A percentile compares a stretch with the other conserved stretches of the same genome.
phyloP scores from a whole-genome alignment of 2,329 filamentous ascomycete genomes.

The Coniochaeta sp. region DNA sequence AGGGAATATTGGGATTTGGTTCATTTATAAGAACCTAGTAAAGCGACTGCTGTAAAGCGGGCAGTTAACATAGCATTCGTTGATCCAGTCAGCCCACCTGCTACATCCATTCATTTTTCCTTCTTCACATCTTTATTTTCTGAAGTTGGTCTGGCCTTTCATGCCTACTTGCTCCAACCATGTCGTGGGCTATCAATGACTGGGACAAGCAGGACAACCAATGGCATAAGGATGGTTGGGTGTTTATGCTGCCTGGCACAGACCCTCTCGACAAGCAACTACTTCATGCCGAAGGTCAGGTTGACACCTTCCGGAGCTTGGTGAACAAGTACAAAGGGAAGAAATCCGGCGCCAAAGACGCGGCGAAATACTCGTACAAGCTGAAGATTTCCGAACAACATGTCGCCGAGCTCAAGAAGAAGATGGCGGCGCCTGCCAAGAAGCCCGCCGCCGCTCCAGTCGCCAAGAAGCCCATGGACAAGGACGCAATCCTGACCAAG shows the following conservation, averaged over 20 bases:
- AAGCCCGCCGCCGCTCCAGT: too few relatives aligned
- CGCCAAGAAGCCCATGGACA: not conserved
- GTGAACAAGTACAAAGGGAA: not conserved
- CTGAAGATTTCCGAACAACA: not conserved
- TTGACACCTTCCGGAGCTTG: not conserved
- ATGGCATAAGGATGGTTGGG: not conserved
- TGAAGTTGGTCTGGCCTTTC: not conserved
- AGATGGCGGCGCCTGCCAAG: not conserved
- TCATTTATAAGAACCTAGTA: not conserved
- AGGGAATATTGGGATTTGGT: not conserved
- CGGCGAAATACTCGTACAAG: not conserved
- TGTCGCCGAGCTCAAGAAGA: not conserved
- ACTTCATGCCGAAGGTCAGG: not conserved
- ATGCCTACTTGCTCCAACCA: not conserved
- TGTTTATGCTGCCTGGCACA: not conserved
- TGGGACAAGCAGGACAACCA: constrained; percentile 1
- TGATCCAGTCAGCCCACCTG: not conserved
- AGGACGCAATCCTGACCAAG: not conserved
- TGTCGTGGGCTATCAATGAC: not conserved
- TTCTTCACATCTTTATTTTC: not conserved
- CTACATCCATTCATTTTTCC: too few relatives aligned
- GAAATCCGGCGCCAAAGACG: not conserved
- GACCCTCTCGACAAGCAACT: not conserved
- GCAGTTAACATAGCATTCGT: not conserved
- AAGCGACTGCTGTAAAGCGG: too few relatives aligned